These are phyloP conservation scores for Capronia epimyces DNA, from an alignment of 2,329 filamentous ascomycete species.

Conservation along the genomic window DNA sequence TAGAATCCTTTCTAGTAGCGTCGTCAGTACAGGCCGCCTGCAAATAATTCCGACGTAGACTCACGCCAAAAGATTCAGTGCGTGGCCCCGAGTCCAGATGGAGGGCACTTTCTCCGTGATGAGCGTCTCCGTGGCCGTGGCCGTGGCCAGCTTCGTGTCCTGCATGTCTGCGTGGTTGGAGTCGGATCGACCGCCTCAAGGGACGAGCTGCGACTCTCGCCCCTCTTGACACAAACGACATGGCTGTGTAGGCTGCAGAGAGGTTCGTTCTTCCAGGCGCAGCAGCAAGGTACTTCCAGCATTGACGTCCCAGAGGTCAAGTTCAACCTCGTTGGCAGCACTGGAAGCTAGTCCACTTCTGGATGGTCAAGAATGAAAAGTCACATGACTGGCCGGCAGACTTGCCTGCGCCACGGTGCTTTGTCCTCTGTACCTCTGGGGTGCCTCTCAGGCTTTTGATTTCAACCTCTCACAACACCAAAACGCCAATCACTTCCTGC, in stretches of 20 bases:
- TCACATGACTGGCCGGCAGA: not conserved
- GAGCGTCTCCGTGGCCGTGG: constrained; percentile 31
- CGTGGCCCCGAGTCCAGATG: constrained; percentile 36
- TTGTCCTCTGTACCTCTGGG: too few species aligned
- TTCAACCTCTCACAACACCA: not conserved
- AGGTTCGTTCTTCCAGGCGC: not conserved
- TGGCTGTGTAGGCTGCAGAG: constrained; percentile 20
- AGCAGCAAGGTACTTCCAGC: constrained; percentile 1
- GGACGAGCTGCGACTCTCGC: constrained; percentile 28
- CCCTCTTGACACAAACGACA: constrained; percentile 27
- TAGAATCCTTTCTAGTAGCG: constrained; percentile 44
- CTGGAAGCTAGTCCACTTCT: not conserved
- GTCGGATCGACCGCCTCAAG: constrained; percentile 18
- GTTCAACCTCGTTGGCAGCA: not conserved
- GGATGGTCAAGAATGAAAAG: not conserved
- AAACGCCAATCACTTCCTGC: constrained; percentile 2
- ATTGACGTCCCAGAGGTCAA: constrained; percentile 6
- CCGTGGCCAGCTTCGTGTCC: constrained; percentile 37
- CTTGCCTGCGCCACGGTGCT: too few species aligned
- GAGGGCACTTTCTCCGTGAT: constrained; percentile 31
- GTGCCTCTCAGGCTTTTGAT: too few species aligned
- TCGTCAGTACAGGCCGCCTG: constrained; percentile 7
- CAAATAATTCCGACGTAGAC: constrained; percentile 24
- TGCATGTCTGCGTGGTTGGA: constrained; percentile 41
- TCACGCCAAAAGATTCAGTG: constrained; percentile 44